A percentile compares a stretch with the other conserved stretches of the same genome.
Conservation (phyloP, 2,329 filamentous ascomycete species). For the Phyllosticta ampelicida region DNA sequence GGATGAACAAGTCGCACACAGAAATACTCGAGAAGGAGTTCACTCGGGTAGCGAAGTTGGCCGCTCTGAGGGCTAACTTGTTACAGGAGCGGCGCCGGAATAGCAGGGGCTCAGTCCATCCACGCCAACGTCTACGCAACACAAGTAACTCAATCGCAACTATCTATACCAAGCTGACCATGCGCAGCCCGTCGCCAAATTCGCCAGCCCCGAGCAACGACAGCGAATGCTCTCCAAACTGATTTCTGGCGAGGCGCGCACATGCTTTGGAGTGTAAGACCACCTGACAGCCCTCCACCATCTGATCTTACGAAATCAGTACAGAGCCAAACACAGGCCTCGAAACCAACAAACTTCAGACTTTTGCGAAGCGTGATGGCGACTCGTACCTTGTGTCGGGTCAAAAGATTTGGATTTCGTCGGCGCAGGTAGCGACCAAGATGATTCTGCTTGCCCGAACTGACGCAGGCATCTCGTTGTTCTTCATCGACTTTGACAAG, state of each 20-base stretch:
- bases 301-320: slow-evolving; percentile 11
- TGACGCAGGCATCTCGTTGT: slow-evolving; percentile 62
- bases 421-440: slow-evolving; percentile 67
- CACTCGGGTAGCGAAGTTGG: neutral
- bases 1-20: neutral
- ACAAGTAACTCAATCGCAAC: neutral
- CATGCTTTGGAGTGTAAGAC: slow-evolving; percentile 61
- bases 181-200: slow-evolving; percentile 51
- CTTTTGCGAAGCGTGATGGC: slow-evolving; percentile 50
- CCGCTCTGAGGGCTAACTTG: neutral
- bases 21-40: neutral
- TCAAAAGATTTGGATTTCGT: slow-evolving; percentile 86
- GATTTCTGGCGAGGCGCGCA: slow-evolving; percentile 39
- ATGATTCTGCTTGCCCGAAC: slow-evolving; percentile 79
- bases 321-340: slow-evolving; percentile 76
- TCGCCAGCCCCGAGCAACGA: slow-evolving; percentile 56
- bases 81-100: slow-evolving; percentile 57
- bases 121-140: slow-evolving; percentile 51
- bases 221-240: slow-evolving; percentile 56
- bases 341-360: slow-evolving; percentile 62
- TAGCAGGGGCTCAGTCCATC: slow-evolving; percentile 53
- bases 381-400: slow-evolving; percentile 57
- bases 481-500: slow-evolving; percentile 67
- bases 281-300: neutral
- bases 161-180: neutral